A percentile compares a stretch with the other conserved stretches of the same genome.
These are phyloP conservation scores for Syncephalastrum contaminatum DNA, from an alignment of 371 early-diverging fungal species.

Conservation along the genomic window DNA sequence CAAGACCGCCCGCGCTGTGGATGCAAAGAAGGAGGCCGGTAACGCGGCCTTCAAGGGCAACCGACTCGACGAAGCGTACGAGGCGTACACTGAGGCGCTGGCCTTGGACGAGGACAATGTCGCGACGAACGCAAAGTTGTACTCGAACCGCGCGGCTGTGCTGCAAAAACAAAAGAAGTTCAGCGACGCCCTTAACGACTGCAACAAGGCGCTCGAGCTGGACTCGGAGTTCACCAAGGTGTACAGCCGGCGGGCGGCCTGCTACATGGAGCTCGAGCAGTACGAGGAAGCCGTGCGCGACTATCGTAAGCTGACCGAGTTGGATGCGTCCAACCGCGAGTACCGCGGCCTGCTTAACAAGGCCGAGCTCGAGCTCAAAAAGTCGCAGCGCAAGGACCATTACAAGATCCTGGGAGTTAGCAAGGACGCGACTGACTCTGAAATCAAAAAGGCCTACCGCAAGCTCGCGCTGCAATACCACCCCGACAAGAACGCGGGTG, in stretches of 20 bases:
- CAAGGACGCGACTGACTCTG: slow-evolving; percentile 75
- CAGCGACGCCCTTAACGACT: slow-evolving; percentile 65
- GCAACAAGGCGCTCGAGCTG: slow-evolving; percentile 67
- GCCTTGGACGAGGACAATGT: slow-evolving; percentile 70
- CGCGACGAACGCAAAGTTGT: slow-evolving; percentile 67
- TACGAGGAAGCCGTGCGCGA: slow-evolving; percentile 83
- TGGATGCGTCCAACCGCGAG: slow-evolving; percentile 69
- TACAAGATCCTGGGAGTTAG: slow-evolving; percentile 91
- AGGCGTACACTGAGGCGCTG: slow-evolving; percentile 70
- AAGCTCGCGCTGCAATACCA: slow-evolving; percentile 82
- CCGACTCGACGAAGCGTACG: slow-evolving; percentile 63
- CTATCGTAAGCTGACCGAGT: slow-evolving; percentile 60
- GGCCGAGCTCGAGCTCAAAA: slow-evolving; percentile 73
- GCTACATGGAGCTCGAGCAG: slow-evolving; percentile 70
- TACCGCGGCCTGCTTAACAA: slow-evolving; percentile 60
- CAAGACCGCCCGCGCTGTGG: slow-evolving; percentile 63
- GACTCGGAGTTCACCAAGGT: slow-evolving; percentile 68
- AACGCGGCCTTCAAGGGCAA: slow-evolving; percentile 74
- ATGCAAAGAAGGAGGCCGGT: slow-evolving; percentile 68
- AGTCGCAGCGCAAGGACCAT: slow-evolving; percentile 85
- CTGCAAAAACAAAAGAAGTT: slow-evolving; percentile 60
- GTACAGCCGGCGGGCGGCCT: slow-evolving; percentile 78
- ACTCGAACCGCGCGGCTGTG: slow-evolving; percentile 80
- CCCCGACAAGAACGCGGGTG: slow-evolving; percentile 80
- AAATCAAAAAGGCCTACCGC: slow-evolving; percentile 94